Evolutionary conservation across 2,329 filamentous ascomycete genomes (phyloP).

Genomic region (Clarireedia monteithiana): DNA sequence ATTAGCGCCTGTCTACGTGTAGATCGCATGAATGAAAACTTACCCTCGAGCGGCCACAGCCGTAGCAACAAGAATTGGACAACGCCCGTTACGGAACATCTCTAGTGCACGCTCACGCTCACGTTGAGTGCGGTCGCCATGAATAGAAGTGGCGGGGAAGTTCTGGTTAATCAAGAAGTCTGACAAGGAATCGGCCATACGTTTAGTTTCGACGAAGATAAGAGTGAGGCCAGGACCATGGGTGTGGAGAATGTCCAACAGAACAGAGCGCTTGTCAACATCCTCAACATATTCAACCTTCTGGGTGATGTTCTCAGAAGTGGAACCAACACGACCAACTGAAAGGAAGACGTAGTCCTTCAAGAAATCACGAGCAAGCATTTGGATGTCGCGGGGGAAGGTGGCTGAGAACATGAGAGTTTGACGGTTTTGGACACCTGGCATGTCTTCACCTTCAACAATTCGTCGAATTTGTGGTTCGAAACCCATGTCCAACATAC

Average conservation of each 20-base stretch:
- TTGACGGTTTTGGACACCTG: conserved; percentile 71
- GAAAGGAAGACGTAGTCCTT: conserved; percentile 99
- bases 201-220: conserved; percentile 99
- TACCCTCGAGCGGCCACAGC: conserved; percentile 69
- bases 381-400: conserved; percentile 98
- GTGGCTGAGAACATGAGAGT: conserved; percentile 99
- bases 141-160: conserved; percentile 97
- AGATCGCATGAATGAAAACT: too few relatives aligned
- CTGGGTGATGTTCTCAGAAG: conserved; percentile 99
- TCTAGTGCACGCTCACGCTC: conserved; percentile 97
- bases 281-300: conserved; percentile 98
- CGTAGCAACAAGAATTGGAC: conserved; percentile 93
- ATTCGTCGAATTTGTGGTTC: conserved; percentile 99
- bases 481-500: conserved; percentile 80
- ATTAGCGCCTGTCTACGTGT: neutral
- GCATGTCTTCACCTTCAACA: conserved; percentile 98
- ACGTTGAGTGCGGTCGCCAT: conserved; percentile 96
- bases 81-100: conserved; percentile 93
- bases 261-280: conserved; percentile 91
- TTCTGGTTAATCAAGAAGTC: conserved; percentile 98
- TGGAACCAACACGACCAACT: conserved; percentile 95
- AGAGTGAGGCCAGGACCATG: conserved; percentile 83
- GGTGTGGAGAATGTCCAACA: conserved; percentile 94
- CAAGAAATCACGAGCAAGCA: conserved; percentile 96
- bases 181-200: conserved; percentile 95